phyloP scores from a whole-genome alignment of 2,329 filamentous ascomycete genomes.

The Trichoderma semiorbis region DNA sequence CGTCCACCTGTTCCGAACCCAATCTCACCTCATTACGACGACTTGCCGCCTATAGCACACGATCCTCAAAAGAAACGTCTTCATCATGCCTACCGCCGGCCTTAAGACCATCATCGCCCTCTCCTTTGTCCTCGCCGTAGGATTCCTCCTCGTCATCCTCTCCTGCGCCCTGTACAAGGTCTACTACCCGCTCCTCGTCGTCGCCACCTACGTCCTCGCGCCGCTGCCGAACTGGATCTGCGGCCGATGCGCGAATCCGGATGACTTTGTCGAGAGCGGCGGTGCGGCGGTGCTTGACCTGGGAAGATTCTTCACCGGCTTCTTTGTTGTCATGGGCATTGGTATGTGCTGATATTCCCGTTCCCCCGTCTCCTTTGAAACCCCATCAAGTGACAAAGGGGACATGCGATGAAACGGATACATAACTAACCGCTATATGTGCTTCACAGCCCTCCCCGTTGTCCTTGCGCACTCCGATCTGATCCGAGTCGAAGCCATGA shows the following conservation, averaged over 20 bases:
- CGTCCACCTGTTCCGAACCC: neutral
- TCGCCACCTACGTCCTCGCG: slow-evolving; percentile 90
- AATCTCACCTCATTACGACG: slow-evolving; percentile 7
- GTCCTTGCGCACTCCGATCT: slow-evolving; percentile 83
- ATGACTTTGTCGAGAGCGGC: slow-evolving; percentile 89
- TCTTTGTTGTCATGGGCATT: slow-evolving; percentile 95
- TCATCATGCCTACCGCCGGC: slow-evolving; percentile 70
- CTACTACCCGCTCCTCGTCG: slow-evolving; percentile 92
- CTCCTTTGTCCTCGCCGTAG: slow-evolving; percentile 97
- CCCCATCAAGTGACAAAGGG: neutral
- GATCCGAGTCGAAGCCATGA: slow-evolving; percentile 80
- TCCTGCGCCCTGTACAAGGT: slow-evolving; percentile 92
- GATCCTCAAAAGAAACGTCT: neutral
- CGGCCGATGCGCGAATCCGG: slow-evolving; percentile 78
- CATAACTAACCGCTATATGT: neutral
- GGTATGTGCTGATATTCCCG: slow-evolving; percentile 56
- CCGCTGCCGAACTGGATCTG: slow-evolving; percentile 97
- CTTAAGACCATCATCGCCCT: slow-evolving; percentile 99
- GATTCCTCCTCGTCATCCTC: slow-evolving; percentile 97
- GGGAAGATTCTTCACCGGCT: slow-evolving; percentile 89
- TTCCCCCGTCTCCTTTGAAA: neutral
- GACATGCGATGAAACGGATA: neutral
- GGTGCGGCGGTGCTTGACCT: slow-evolving; percentile 87
- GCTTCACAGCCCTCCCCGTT: slow-evolving; percentile 66
- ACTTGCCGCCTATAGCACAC: neutral